Percentiles rank a stretch among this genome's conserved stretches.
Conservation (phyloP, 2,329 filamentous ascomycete species). For the Alternaria sp. region DNA sequence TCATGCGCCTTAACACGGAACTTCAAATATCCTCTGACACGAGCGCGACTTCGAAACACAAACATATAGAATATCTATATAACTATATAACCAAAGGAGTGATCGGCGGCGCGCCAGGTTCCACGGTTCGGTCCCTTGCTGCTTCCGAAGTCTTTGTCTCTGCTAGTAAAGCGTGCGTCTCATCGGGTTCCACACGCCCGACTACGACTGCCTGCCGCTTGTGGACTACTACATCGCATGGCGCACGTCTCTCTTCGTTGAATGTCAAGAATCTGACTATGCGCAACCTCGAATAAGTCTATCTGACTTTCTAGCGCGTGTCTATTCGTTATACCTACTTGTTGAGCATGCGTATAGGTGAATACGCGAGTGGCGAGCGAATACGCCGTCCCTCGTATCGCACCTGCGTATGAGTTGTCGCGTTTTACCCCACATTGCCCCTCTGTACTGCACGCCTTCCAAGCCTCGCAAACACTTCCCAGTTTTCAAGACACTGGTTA, state of each 20-base stretch:
- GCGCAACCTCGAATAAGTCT: no score
- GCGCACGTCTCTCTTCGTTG: background rate
- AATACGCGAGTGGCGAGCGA: background rate
- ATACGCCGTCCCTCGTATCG: background rate
- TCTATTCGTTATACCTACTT: background rate
- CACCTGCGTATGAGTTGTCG: background rate
- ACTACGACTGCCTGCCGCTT: background rate
- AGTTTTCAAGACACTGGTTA: background rate
- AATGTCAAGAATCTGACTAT: background rate
- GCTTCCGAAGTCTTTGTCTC: background rate
- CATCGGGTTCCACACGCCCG: background rate
- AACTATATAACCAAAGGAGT: background rate
- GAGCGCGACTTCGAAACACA: background rate
- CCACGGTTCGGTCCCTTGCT: background rate
- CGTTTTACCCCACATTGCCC: constrained; percentile 8
- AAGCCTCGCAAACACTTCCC: background rate
- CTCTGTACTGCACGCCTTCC: background rate
- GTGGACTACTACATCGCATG: background rate
- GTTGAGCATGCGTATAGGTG: background rate
- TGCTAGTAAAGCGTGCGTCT: background rate
- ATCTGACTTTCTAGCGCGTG: background rate
- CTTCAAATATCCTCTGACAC: background rate
- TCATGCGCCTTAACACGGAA: background rate
- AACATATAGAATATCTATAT: background rate
- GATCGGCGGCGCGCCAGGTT: background rate